These are phyloP conservation scores for Isatis tinctoria DNA, from an alignment of 345 rosid genomes.

Conservation along the genomic window DNA sequence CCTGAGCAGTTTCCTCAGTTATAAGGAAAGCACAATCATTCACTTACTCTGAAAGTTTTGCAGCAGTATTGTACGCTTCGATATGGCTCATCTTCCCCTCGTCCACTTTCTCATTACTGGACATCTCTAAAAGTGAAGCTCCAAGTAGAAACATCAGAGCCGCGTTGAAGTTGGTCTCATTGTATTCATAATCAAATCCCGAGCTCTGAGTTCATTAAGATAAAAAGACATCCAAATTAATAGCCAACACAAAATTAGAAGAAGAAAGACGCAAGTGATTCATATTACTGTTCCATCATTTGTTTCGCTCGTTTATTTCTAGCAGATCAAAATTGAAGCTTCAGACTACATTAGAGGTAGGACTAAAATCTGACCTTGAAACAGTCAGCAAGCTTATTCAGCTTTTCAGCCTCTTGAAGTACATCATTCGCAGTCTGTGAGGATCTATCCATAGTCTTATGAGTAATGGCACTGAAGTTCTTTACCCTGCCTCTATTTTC, in stretches of 20 bases:
- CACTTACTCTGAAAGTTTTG: conserved; percentile 51
- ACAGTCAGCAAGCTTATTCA: conserved; percentile 49
- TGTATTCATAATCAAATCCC: conserved; percentile 53
- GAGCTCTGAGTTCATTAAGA: conserved; percentile 36
- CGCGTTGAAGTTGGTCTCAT: conserved; percentile 57
- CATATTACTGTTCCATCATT: neutral
- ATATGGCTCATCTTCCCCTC: conserved; percentile 48
- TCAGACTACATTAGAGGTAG: conserved; percentile 11
- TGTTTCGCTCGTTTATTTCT: neutral
- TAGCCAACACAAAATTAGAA: conserved; percentile 20
- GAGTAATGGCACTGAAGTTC: conserved; percentile 32
- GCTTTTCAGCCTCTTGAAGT: conserved; percentile 56
- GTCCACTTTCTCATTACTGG: conserved; percentile 42
- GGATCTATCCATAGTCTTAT: conserved; percentile 35
- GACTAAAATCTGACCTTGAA: conserved; percentile 48
- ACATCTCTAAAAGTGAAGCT: conserved; percentile 57
- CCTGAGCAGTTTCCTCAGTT: neutral
- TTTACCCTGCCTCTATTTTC: conserved; percentile 28
- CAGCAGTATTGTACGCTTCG: conserved; percentile 51
- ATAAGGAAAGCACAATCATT: conserved; percentile 38
- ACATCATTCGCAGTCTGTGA: conserved; percentile 37
- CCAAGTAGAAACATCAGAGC: conserved; percentile 64
- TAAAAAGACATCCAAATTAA: conserved; percentile 24
- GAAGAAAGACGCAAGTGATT: neutral
- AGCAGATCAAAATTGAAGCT: conserved; percentile 13